Percentiles rank a stretch among this genome's conserved stretches.
These are phyloP conservation scores for Yarrowia osloensis DNA, from an alignment of 805 yeast species.

Conservation along the genomic window DNA sequence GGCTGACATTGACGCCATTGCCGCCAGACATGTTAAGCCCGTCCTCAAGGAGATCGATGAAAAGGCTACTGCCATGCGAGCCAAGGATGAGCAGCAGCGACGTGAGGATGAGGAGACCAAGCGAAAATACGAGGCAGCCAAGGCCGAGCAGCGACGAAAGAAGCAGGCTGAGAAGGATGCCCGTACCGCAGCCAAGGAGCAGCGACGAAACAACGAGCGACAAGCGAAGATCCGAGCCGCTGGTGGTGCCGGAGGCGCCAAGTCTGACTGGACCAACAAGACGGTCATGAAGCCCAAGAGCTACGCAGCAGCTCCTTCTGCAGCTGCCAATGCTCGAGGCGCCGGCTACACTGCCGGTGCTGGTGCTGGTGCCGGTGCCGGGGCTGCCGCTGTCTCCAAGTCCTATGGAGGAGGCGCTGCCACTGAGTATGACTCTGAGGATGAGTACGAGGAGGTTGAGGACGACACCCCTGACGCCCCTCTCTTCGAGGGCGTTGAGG, in stretches of 20 bases:
- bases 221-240: slow-evolving; percentile 38
- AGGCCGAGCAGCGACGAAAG: slow-evolving; percentile 34
- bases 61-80: slow-evolving; percentile 71
- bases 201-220: slow-evolving; percentile 33
- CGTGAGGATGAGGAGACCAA: slow-evolving; percentile 48
- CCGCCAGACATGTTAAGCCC: slow-evolving; percentile 77
- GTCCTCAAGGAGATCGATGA: slow-evolving; percentile 70
- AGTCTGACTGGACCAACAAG: slow-evolving; percentile 18
- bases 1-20: slow-evolving; percentile 76
- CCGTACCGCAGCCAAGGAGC: slow-evolving; percentile 14
- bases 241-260: slow-evolving; percentile 32
- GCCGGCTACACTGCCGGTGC: slow-evolving; percentile 11
- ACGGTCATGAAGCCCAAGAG: slow-evolving; percentile 19
- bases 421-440: slow-evolving; percentile 30
- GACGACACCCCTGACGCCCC: slow-evolving; percentile 28
- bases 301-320: slow-evolving; percentile 23
- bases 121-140: slow-evolving; percentile 43
- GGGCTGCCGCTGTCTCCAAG: slow-evolving; percentile 15
- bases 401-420: slow-evolving; percentile 28
- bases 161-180: slow-evolving; percentile 32
- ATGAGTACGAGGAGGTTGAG: slow-evolving; percentile 25
- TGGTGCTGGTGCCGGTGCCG: not conserved
- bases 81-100: slow-evolving; percentile 51
- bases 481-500: slow-evolving; percentile 12
- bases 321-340: slow-evolving; percentile 17